Percentiles rank a stretch among this genome's conserved stretches.
These are phyloP conservation scores for Magnusiomyces magnusii DNA, from an alignment of 1,139 yeast species.

Conservation along the genomic window DNA sequence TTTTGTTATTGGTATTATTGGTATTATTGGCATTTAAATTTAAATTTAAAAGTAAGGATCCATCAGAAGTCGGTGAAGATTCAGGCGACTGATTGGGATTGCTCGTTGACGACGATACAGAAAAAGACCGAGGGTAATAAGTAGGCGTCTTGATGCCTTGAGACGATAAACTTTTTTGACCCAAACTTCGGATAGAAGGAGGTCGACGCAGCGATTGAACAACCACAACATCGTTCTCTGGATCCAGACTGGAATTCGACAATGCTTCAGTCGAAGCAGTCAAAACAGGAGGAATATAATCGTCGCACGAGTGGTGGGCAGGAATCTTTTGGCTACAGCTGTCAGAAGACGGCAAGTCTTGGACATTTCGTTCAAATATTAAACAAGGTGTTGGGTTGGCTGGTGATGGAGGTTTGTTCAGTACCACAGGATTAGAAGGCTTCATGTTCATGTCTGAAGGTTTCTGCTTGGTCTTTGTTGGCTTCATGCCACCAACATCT, in stretches of 20 bases:
- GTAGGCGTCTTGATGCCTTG: neutral
- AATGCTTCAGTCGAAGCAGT: constrained; percentile 69
- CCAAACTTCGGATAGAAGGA: neutral
- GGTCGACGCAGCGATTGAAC: neutral
- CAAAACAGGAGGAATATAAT: constrained; percentile 73
- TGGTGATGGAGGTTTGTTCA: neutral
- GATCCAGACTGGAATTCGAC: constrained; percentile 34
- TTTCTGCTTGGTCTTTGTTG: no score
- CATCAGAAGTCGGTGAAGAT: no score
- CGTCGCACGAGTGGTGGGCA: constrained; percentile 50
- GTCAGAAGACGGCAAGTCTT: constrained; percentile 24
- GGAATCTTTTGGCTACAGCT: constrained; percentile 29
- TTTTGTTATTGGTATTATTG: neutral
- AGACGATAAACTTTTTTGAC: neutral
- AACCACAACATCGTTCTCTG: neutral
- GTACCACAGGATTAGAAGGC: neutral
- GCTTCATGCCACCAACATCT: neutral
- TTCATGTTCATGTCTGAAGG: no score
- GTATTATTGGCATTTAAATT: neutral
- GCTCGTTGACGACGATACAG: neutral
- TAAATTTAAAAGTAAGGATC: no score
- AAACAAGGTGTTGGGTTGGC: neutral
- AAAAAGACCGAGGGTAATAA: neutral
- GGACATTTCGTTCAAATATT: constrained; percentile 38
- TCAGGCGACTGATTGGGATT: neutral